phyloP scores from a whole-genome alignment of 169 alveolate genomes.

The Plasmodium sp. region DNA sequence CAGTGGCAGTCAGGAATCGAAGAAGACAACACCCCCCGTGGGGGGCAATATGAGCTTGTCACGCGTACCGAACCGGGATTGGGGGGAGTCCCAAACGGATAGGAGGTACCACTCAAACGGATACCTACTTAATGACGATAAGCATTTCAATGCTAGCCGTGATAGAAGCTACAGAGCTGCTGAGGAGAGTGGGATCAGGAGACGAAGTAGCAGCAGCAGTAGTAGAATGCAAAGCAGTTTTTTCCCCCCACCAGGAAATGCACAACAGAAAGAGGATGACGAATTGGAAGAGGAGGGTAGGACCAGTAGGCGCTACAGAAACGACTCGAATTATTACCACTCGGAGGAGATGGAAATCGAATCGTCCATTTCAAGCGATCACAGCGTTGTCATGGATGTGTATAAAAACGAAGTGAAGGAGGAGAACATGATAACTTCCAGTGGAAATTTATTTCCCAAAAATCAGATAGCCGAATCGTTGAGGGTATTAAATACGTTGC shows the following conservation, averaged over 20 bases:
- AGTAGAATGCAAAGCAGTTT: background rate
- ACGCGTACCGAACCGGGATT: background rate
- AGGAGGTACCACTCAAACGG: background rate
- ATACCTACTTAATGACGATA: background rate
- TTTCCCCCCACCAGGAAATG: background rate
- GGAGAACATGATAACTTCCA: background rate
- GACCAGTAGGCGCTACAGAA: background rate
- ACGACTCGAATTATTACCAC: background rate
- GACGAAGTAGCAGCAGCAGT: background rate
- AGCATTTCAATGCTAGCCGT: background rate
- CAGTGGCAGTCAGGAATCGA: background rate
- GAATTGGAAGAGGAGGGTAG: background rate
- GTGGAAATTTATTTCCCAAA: constrained; percentile 40
- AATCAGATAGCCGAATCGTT: constrained; percentile 52
- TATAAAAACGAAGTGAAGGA: background rate
- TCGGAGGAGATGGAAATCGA: background rate
- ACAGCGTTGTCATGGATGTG: background rate
- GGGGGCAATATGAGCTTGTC: background rate
- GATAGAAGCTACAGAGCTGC: background rate
- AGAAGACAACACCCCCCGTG: background rate
- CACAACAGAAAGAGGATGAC: background rate
- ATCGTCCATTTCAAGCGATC: constrained; percentile 20
- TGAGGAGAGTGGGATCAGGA: background rate
- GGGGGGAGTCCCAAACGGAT: background rate
- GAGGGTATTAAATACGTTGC: constrained; percentile 61